Conservation (phyloP, 352 stramenopile species). For the Elongisporangium undulatum region DNA sequence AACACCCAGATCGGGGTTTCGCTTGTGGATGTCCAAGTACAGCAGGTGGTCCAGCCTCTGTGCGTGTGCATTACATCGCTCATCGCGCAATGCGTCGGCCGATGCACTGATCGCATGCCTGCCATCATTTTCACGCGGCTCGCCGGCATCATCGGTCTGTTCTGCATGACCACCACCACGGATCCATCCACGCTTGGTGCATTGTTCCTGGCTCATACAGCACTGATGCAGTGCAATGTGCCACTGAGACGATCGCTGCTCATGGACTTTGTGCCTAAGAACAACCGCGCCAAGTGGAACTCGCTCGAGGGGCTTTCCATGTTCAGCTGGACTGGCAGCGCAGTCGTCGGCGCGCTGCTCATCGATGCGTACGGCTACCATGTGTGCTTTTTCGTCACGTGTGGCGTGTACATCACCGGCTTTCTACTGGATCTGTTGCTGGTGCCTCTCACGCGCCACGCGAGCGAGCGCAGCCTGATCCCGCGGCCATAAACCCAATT, state of each 20-base stretch:
- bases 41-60: constrained; percentile 53
- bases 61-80: constrained; percentile 38
- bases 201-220: constrained; percentile 47
- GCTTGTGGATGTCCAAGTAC: constrained; percentile 43
- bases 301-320: constrained; percentile 59
- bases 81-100: constrained; percentile 36
- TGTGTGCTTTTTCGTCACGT: constrained; percentile 56
- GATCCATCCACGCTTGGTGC: constrained; percentile 26
- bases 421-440: constrained; percentile 46
- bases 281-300: constrained; percentile 62
- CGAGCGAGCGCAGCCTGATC: neutral
- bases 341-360: constrained; percentile 56
- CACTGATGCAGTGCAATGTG: constrained; percentile 58
- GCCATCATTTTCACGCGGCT: constrained; percentile 43
- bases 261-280: constrained; percentile 71
- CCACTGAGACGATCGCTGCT: constrained; percentile 61
- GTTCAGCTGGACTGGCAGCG: constrained; percentile 60
- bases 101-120: constrained; percentile 36
- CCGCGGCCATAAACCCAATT: neutral
- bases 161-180: constrained; percentile 37
- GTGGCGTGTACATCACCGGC: constrained; percentile 36
- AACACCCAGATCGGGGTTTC: constrained; percentile 45
- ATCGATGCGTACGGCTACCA: constrained; percentile 58
- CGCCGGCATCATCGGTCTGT: constrained; percentile 31
- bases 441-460: constrained; percentile 49